phyloP scores from a whole-genome alignment of 345 rosid species.

The Populus davidiana region DNA sequence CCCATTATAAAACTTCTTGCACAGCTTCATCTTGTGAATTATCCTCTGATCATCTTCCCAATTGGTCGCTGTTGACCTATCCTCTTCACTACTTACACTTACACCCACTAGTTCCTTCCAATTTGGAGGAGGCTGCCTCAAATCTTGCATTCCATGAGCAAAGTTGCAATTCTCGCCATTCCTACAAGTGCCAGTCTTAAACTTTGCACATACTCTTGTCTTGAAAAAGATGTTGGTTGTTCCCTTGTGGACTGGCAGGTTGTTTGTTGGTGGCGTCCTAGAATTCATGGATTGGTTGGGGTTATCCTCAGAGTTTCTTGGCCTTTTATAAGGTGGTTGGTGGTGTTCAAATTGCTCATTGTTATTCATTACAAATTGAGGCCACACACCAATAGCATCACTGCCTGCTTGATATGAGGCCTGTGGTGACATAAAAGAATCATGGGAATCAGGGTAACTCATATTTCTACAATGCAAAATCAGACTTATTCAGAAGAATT shows the following conservation, averaged over 20 bases:
- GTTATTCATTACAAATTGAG: constrained; percentile 44
- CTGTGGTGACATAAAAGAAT: constrained; percentile 38
- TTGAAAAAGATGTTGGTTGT: constrained; percentile 76
- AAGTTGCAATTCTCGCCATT: constrained; percentile 94
- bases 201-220: constrained; percentile 81
- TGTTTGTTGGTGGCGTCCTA: constrained; percentile 25
- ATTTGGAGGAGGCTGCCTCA: constrained; percentile 88
- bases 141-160: constrained; percentile 85
- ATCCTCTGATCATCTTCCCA: constrained; percentile 94
- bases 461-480: constrained; percentile 23
- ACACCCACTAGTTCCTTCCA: constrained; percentile 87
- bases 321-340: constrained; percentile 58
- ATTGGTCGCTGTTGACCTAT: constrained; percentile 47
- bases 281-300: constrained; percentile 26
- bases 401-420: constrained; percentile 31
- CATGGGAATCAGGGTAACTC: constrained; percentile 54
- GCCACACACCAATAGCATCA: constrained; percentile 59
- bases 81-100: constrained; percentile 43
- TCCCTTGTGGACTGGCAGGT: constrained; percentile 60
- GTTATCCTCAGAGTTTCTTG: constrained; percentile 59
- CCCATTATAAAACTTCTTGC: constrained; percentile 86
- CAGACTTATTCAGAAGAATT: background rate
- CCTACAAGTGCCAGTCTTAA: constrained; percentile 59
- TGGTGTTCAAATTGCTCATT: constrained; percentile 45
- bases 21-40: constrained; percentile 90